Conservation (phyloP, 2,329 filamentous ascomycete genomes). For the Colletotrichum truncatum region DNA sequence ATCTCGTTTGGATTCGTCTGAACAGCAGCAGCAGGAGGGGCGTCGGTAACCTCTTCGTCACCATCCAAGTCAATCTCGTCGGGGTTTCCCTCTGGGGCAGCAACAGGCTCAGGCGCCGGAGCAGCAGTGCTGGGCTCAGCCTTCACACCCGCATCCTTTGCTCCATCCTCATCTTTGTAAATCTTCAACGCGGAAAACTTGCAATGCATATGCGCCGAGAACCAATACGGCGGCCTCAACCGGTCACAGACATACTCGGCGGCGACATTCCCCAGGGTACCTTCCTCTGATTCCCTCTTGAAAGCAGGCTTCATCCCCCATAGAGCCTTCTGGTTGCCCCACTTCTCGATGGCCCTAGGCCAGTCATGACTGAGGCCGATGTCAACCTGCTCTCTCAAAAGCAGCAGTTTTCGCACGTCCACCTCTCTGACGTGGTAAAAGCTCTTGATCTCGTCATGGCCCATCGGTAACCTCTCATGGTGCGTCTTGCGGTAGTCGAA, state of each 20-base stretch:
- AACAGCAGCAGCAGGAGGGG: neutral
- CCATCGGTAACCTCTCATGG: conserved; percentile 87
- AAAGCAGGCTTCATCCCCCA: conserved; percentile 82
- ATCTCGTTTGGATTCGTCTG: conserved; percentile 73
- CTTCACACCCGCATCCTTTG: conserved; percentile 26
- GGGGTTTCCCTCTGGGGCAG: conserved; percentile 12
- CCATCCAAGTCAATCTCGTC: conserved; percentile 32
- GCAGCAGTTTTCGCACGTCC: conserved; percentile 89
- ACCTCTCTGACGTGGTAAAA: conserved; percentile 92
- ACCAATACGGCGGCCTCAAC: conserved; percentile 87
- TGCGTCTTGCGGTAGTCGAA: conserved; percentile 88
- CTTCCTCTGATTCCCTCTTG: conserved; percentile 76
- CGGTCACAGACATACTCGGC: conserved; percentile 84
- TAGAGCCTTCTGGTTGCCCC: conserved; percentile 74
- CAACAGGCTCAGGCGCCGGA: neutral
- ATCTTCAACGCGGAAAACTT: conserved; percentile 79
- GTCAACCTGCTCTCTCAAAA: conserved; percentile 87
- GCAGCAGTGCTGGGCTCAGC: neutral
- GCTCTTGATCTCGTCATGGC: conserved; percentile 75
- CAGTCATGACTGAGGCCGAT: conserved; percentile 95
- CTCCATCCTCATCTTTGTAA: conserved; percentile 52
- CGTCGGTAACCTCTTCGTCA: conserved; percentile 10
- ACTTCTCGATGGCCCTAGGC: conserved; percentile 84
- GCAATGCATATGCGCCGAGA: conserved; percentile 91
- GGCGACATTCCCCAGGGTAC: conserved; percentile 81